Evolutionary conservation across 352 stramenopile genomes (phyloP).

Genomic region (Pythium plurisporium): DNA sequence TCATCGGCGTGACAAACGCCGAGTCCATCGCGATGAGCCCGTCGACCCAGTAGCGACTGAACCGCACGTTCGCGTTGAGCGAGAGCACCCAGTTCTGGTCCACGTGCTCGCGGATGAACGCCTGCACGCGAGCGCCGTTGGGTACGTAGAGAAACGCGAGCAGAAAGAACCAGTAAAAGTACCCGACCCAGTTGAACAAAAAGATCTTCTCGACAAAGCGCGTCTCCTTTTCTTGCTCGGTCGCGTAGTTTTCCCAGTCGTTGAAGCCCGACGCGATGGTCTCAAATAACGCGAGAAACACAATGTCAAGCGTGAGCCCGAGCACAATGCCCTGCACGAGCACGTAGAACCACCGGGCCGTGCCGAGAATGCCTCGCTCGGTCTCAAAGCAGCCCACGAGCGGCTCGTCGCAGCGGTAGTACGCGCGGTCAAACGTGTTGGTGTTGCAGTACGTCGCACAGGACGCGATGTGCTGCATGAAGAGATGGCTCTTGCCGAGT

Average conservation of each 20-base stretch:
- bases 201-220: conserved; percentile 60
- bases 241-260: conserved; percentile 61
- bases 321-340: conserved; percentile 57
- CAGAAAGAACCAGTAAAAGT: conserved; percentile 72
- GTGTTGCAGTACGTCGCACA: conserved; percentile 44
- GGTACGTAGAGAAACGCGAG: conserved; percentile 61
- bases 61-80: conserved; percentile 33
- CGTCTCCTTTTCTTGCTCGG: conserved; percentile 46
- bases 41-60: conserved; percentile 58
- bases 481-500: conserved; percentile 38
- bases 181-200: conserved; percentile 68
- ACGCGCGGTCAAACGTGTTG: conserved; percentile 34
- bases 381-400: conserved; percentile 51
- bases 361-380: conserved; percentile 49
- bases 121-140: conserved; percentile 43
- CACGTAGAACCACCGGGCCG: conserved; percentile 62
- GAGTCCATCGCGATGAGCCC: conserved; percentile 59
- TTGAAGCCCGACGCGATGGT: conserved; percentile 48
- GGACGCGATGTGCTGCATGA: conserved; percentile 43
- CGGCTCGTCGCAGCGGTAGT: conserved; percentile 47
- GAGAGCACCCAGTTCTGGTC: conserved; percentile 37
- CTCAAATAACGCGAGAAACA: conserved; percentile 66
- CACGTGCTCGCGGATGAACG: conserved; percentile 34
- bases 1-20: conserved; percentile 63
- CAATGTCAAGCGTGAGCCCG: conserved; percentile 53